A percentile compares a stretch with the other conserved stretches of the same genome.
Conservation (phyloP, 2,329 filamentous ascomycete species). For the Ceratocystiopsis sp. region DNA sequence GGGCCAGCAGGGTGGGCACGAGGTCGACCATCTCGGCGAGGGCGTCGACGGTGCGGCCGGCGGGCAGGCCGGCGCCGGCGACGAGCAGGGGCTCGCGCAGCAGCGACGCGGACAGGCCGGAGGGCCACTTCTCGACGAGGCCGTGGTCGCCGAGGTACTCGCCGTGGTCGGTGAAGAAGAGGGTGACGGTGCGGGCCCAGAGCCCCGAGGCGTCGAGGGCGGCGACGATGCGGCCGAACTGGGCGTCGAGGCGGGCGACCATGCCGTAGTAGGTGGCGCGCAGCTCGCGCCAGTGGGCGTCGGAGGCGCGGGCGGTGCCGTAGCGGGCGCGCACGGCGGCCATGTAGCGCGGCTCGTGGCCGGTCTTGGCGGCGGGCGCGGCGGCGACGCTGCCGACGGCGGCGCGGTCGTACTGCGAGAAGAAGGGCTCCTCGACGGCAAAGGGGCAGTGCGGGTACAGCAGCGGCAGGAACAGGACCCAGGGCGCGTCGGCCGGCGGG, state of each 20-base stretch:
- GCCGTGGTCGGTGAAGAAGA: slow-evolving; percentile 28
- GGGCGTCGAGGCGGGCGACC: slow-evolving; percentile 26
- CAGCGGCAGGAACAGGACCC: slow-evolving; percentile 25
- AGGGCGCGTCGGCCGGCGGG: slow-evolving; percentile 23
- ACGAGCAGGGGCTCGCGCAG: slow-evolving; percentile 26
- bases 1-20: slow-evolving; percentile 24
- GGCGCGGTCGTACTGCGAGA: slow-evolving; percentile 25
- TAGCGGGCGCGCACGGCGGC: slow-evolving; percentile 20
- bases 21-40: slow-evolving; percentile 29
- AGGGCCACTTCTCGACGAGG: slow-evolving; percentile 31
- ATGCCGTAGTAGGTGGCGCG: slow-evolving; percentile 29
- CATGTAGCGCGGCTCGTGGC: slow-evolving; percentile 26
- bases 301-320: slow-evolving; percentile 21
- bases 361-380: slow-evolving; percentile 13
- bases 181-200: slow-evolving; percentile 23
- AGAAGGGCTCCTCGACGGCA: slow-evolving; percentile 29
- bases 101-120: slow-evolving; percentile 23
- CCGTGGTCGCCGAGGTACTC: slow-evolving; percentile 30
- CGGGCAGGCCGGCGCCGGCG: slow-evolving; percentile 22
- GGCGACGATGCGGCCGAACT: slow-evolving; percentile 24
- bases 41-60: slow-evolving; percentile 15
- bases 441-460: slow-evolving; percentile 30
- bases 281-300: slow-evolving; percentile 25
- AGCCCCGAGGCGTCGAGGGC: slow-evolving; percentile 17
- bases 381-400: slow-evolving; percentile 10